A percentile compares a stretch with the other conserved stretches of the same genome.
Conservation (phyloP, 768 basidiomycete genomes). For the Mycena rebaudengoi region DNA sequence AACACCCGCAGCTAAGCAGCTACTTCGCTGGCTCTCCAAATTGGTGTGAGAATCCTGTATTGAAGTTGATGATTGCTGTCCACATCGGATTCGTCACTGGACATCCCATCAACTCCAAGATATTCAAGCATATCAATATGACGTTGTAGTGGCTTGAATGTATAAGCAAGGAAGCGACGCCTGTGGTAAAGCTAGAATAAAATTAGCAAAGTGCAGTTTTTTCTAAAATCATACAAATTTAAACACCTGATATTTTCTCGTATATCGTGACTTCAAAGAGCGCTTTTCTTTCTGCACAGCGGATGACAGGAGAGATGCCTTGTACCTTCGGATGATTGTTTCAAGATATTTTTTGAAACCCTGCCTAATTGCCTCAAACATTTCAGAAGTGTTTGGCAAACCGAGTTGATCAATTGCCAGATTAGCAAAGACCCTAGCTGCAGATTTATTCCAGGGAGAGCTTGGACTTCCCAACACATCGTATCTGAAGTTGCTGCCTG, state of each 20-base stretch:
- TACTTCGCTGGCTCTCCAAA: constrained; percentile 25
- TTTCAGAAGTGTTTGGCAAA: not conserved
- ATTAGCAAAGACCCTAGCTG: not conserved
- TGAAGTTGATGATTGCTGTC: not conserved
- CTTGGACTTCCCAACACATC: not conserved
- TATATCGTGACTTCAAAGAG: not conserved
- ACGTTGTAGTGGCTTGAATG: constrained; percentile 10
- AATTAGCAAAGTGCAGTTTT: too few species aligned
- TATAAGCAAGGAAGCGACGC: constrained; percentile 7
- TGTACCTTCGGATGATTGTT: not conserved
- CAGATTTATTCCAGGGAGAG: constrained; percentile 19
- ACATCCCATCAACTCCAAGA: constrained; percentile 35
- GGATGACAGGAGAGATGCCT: not conserved
- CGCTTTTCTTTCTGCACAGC: not conserved
- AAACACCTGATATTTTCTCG: constrained; percentile 10
- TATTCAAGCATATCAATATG: constrained; percentile 28
- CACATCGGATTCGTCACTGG: constrained; percentile 35
- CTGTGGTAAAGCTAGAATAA: constrained; percentile 16
- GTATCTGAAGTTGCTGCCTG: constrained; percentile 1
- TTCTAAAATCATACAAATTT: too few species aligned
- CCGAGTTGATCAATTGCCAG: not conserved
- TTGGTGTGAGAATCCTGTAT: constrained; percentile 16
- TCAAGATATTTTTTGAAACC: not conserved
- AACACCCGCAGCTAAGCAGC: constrained; percentile 27
- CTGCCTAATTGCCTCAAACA: not conserved